A percentile compares a stretch with the other conserved stretches of the same genome.
Conservation (phyloP, 768 basidiomycete species). For the Boletus rubropictus region DNA sequence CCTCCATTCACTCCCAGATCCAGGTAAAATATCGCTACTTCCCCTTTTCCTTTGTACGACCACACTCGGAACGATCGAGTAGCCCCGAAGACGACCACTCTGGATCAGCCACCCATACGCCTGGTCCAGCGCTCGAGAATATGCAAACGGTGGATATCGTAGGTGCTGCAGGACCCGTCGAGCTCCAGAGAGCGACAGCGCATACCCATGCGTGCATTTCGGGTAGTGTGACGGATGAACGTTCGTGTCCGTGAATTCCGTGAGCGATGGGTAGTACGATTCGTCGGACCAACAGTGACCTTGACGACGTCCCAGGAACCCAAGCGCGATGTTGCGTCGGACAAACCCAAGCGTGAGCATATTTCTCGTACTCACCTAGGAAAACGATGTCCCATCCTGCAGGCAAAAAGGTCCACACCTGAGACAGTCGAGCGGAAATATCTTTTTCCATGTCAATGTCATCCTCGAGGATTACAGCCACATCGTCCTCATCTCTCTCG, state of each 20-base stretch:
- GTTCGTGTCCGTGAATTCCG: conserved; percentile 6
- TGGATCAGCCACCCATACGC: conserved; percentile 71
- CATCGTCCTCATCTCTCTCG: conserved; percentile 26
- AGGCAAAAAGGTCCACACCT: conserved; percentile 51
- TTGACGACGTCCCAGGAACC: conserved; percentile 24
- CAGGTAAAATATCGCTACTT: conserved; percentile 48
- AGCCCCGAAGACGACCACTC: conserved; percentile 54
- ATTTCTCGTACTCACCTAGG: too few relatives aligned
- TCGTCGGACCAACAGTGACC: conserved; percentile 83
- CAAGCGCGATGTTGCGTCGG: neutral
- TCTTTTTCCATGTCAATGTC: conserved; percentile 75
- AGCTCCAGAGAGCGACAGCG: conserved; percentile 64
- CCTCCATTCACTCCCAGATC: conserved; percentile 52
- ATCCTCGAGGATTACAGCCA: conserved; percentile 64
- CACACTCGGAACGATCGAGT: conserved; percentile 62
- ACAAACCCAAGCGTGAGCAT: conserved; percentile 15
- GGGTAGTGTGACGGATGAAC: conserved; percentile 30
- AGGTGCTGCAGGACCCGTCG: conserved; percentile 52
- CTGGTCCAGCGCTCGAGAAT: conserved; percentile 73
- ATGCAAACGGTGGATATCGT: too few relatives aligned
- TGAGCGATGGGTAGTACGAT: conserved; percentile 38
- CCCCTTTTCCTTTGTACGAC: conserved; percentile 59
- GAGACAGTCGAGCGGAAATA: conserved; percentile 37
- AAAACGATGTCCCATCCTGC: conserved; percentile 68
- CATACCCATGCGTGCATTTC: conserved; percentile 73